A percentile compares a stretch with the other conserved stretches of the same genome.
phyloP scores from a whole-genome alignment of 1,284 basidiomycete species.

The Pholiota adiposa region DNA sequence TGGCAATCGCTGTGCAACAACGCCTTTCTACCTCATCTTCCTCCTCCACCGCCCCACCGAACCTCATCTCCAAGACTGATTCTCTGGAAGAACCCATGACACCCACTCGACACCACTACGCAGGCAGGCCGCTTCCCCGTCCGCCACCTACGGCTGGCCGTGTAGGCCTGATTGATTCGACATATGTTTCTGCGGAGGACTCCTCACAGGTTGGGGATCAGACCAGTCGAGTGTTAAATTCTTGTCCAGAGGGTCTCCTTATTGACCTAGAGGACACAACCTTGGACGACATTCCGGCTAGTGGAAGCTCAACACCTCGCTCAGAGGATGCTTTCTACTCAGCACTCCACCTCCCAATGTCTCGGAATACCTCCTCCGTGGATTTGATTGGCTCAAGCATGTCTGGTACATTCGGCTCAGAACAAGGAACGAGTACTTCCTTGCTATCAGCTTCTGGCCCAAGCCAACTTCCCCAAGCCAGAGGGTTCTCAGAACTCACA shows the following conservation, averaged over 20 bases:
- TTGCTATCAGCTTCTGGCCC: neutral
- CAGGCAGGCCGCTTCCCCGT: slow-evolving; percentile 35
- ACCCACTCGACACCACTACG: slow-evolving; percentile 39
- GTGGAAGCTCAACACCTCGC: slow-evolving; percentile 23
- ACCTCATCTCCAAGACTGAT: slow-evolving; percentile 1
- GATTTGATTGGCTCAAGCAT: neutral
- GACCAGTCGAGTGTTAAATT: slow-evolving; percentile 11
- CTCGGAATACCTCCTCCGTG: slow-evolving; percentile 19
- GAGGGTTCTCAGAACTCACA: slow-evolving; percentile 49
- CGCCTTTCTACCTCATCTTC: neutral
- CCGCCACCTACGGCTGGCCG: slow-evolving; percentile 18
- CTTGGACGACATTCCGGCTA: slow-evolving; percentile 21
- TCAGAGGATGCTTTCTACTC: slow-evolving; percentile 19
- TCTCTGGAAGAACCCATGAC: slow-evolving; percentile 28
- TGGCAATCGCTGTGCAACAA: slow-evolving; percentile 12
- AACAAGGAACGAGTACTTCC: slow-evolving; percentile 1
- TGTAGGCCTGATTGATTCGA: slow-evolving; percentile 36
- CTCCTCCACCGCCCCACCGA: slow-evolving; percentile 1
- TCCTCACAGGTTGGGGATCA: slow-evolving; percentile 15
- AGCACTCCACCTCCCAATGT: slow-evolving; percentile 11
- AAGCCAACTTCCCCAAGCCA: slow-evolving; percentile 3
- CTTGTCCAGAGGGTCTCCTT: slow-evolving; percentile 46
- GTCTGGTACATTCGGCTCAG: neutral
- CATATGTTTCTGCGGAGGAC: slow-evolving; percentile 31
- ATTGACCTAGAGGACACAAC: slow-evolving; percentile 47